These are phyloP conservation scores for Coriolopsis trogii DNA, from an alignment of 1,284 basidiomycete species.

Conservation along the genomic window DNA sequence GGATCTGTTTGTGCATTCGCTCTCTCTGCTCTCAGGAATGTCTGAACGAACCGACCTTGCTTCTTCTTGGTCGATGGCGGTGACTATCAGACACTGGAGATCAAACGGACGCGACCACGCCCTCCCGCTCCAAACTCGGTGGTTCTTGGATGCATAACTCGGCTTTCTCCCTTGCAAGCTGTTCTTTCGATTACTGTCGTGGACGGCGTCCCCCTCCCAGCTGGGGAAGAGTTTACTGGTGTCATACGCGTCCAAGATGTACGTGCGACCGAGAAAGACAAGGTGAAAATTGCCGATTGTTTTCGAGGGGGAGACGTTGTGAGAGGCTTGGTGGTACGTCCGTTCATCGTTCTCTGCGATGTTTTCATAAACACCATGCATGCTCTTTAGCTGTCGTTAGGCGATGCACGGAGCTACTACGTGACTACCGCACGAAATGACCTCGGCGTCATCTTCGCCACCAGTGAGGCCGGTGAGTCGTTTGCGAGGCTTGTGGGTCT, in stretches of 20 bases:
- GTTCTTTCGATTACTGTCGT: slow-evolving; percentile 88
- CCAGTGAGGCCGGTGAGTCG: slow-evolving; percentile 72
- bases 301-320: slow-evolving; percentile 97
- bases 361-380: not conserved
- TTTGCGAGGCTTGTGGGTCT: not conserved
- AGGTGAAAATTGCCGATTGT: slow-evolving; percentile 91
- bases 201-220: slow-evolving; percentile 85
- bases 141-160: slow-evolving; percentile 81
- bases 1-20: slow-evolving; percentile 63
- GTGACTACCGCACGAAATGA: slow-evolving; percentile 94
- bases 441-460: slow-evolving; percentile 89
- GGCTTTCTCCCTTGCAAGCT: slow-evolving; percentile 88
- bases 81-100: slow-evolving; percentile 52
- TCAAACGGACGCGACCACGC: slow-evolving; percentile 63
- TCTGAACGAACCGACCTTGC: slow-evolving; percentile 26
- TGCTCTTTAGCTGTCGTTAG: slow-evolving; percentile 62
- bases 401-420: slow-evolving; percentile 94
- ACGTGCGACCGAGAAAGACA: slow-evolving; percentile 91
- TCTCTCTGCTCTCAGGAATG: slow-evolving; percentile 22
- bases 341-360: not conserved
- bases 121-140: slow-evolving; percentile 73
- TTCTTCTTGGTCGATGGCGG: slow-evolving; percentile 30
- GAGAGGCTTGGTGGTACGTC: slow-evolving; percentile 85
- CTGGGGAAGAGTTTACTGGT: slow-evolving; percentile 92
- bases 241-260: slow-evolving; percentile 93